Conservation (phyloP, 1,139 yeast genomes). For the Protomyces gravidus region DNA sequence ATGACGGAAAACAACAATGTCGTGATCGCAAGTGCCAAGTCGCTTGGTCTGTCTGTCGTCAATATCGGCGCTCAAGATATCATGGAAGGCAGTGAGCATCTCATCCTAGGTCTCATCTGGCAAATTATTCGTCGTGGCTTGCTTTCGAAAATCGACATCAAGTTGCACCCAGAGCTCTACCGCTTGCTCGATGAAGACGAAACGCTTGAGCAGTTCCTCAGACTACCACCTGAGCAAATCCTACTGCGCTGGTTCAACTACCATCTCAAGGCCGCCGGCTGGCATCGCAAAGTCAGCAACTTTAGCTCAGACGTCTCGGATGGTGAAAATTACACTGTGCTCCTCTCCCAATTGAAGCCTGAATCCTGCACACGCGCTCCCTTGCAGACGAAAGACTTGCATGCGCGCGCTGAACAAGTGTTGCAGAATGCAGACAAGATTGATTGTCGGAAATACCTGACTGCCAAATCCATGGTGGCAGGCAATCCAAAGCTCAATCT, state of each 20-base stretch:
- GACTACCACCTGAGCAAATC: conserved; percentile 97
- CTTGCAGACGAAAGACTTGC: conserved; percentile 63
- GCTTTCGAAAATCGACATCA: conserved; percentile 89
- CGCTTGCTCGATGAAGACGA: conserved; percentile 94
- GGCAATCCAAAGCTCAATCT: conserved; percentile 95
- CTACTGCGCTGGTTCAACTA: conserved; percentile 95
- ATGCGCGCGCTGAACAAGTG: conserved; percentile 80
- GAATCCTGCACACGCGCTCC: conserved; percentile 77
- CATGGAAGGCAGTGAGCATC: conserved; percentile 93
- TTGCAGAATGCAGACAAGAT: conserved; percentile 81
- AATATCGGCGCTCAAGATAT: conserved; percentile 97
- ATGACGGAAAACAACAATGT: conserved; percentile 96
- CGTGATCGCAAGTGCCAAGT: conserved; percentile 96
- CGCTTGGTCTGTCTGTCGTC: conserved; percentile 86
- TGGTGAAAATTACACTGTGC: conserved; percentile 90
- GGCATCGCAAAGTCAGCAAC: conserved; percentile 73
- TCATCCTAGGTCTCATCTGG: conserved; percentile 94
- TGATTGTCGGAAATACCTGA: conserved; percentile 88
- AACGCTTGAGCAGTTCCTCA: conserved; percentile 89
- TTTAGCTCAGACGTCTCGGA: conserved; percentile 85
- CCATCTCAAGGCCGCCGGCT: conserved; percentile 90
- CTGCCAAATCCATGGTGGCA: conserved; percentile 86
- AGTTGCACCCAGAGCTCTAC: conserved; percentile 92
- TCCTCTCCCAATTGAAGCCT: conserved; percentile 84
- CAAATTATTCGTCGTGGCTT: conserved; percentile 95